Evolutionary conservation across 768 basidiomycete genomes (phyloP), one percentile per base, ranked within the genome.

Genomic region (Gymnopilus dilepis): DNA sequence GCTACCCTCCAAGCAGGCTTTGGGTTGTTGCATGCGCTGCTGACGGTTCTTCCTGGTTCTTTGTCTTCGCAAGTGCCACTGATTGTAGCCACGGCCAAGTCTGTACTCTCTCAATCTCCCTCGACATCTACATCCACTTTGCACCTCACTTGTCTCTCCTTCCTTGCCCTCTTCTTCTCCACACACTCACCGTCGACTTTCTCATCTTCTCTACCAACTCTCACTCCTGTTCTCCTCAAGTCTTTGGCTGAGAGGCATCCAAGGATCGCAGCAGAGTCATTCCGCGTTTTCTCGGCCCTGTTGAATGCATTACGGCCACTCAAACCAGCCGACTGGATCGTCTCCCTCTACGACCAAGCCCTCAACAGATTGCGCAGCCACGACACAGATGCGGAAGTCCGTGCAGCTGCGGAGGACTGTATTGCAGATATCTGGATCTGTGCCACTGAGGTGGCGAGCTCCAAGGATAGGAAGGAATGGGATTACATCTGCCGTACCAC

Each of bases 361-460:
- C 78, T 91, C 3, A 72, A 77, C 21, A 82, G 94, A 54, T 76
- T 99, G 37, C 84, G 79, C 52, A 89, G 84, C 47, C 87, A 91
- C 62, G 92, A 96, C 65, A 96, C 96, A 1, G 97, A 99, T 72
- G 88, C 91, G 3, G 96, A 97, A 64, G 94, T 99, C 21, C 86
- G 95, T 37, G 82, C 84, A 24, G 86, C 84, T 64, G 95, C 95
- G 0, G 90, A 98, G 67, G 87, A 90, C 31, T 87, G 86, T 51
- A 83, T 97, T 43, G 95, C 90, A 1, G 90, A 95, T 70, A 77
- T 99, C 8, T 94, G 97, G 88, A 84, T 94, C 53, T 89, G 88
- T 65, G 94, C 95, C 1, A 88, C 91, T 0, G 92, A 95, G 48
- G 74, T 86, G 13, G 81, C 92, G 34, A 82, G 74, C 65, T 72